phyloP scores from a whole-genome alignment of 2,329 filamentous ascomycete genomes.

The Diatrype stigma region DNA sequence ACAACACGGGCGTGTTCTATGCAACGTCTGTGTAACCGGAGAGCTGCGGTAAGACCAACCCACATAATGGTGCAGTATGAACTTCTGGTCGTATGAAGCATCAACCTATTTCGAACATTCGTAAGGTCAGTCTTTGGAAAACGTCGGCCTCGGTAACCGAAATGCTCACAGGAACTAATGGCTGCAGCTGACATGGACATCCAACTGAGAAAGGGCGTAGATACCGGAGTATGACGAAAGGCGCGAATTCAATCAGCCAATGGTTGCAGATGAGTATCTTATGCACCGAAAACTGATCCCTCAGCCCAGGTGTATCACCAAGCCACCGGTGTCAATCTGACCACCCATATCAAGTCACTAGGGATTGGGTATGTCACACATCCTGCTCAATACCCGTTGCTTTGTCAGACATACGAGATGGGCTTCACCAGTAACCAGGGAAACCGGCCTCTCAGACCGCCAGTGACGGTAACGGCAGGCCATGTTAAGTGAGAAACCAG shows the following conservation, averaged over 20 bases:
- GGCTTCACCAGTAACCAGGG: background rate
- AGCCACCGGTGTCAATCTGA: background rate
- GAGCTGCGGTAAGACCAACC: too few relatives aligned
- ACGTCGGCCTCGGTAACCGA: background rate
- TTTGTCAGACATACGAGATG: background rate
- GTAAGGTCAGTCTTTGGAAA: too few relatives aligned
- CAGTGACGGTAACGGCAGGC: background rate
- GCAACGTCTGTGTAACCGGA: too few relatives aligned
- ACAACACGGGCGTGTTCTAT: too few relatives aligned
- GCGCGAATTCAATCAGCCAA: background rate
- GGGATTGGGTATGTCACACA: background rate
- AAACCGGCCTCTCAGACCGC: background rate
- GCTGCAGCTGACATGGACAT: background rate
- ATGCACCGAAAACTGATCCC: background rate
- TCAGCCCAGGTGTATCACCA: background rate
- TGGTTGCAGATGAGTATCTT: background rate
- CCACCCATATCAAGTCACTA: background rate
- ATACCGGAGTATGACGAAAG: background rate
- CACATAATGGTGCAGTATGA: too few relatives aligned
- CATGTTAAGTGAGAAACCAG: background rate
- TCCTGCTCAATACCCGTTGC: background rate
- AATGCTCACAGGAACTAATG: background rate
- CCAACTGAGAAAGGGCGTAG: background rate
- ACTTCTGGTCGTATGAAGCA: too few relatives aligned
- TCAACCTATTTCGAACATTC: too few relatives aligned